A percentile compares a stretch with the other conserved stretches of the same genome.
Conservation (phyloP, 352 stramenopile species). For the Albugo candida region DNA sequence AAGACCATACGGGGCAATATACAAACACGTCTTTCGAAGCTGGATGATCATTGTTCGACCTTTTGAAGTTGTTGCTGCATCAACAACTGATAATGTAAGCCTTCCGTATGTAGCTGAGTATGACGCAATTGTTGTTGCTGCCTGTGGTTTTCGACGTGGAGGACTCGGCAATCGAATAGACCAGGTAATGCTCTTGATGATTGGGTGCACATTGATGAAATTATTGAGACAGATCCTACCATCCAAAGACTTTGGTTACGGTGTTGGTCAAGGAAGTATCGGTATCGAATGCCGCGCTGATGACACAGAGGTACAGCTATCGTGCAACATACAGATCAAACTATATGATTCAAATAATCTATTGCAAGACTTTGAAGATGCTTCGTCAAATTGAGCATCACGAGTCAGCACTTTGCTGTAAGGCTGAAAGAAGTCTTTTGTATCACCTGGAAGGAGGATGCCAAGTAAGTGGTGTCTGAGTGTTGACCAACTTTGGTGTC, state of each 20-base stretch:
- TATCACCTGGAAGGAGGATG: constrained; percentile 70
- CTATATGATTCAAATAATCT: background rate
- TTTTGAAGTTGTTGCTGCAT: too few relatives aligned
- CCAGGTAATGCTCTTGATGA: constrained; percentile 16
- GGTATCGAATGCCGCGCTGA: constrained; percentile 62
- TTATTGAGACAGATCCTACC: constrained; percentile 27
- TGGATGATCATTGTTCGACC: constrained; percentile 67
- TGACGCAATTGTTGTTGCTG: constrained; percentile 74
- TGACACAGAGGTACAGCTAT: constrained; percentile 24
- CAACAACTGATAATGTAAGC: constrained; percentile 1
- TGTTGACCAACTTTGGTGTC: background rate
- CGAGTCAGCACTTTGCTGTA: constrained; percentile 54
- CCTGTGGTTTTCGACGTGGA: constrained; percentile 59
- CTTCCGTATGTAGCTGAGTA: too few relatives aligned
- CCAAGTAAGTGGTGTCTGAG: too few relatives aligned
- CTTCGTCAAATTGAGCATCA: constrained; percentile 59
- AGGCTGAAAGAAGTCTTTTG: constrained; percentile 62
- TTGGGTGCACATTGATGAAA: too few relatives aligned
- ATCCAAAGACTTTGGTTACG: constrained; percentile 53
- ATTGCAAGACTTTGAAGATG: constrained; percentile 40
- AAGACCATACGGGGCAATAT: constrained; percentile 79
- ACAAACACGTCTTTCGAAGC: constrained; percentile 66
- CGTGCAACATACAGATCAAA: background rate
- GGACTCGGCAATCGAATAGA: constrained; percentile 53
- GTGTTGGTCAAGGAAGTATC: constrained; percentile 73